phyloP scores from a whole-genome alignment of 2,329 filamentous ascomycete species.

The Parascedosporium putredinis region DNA sequence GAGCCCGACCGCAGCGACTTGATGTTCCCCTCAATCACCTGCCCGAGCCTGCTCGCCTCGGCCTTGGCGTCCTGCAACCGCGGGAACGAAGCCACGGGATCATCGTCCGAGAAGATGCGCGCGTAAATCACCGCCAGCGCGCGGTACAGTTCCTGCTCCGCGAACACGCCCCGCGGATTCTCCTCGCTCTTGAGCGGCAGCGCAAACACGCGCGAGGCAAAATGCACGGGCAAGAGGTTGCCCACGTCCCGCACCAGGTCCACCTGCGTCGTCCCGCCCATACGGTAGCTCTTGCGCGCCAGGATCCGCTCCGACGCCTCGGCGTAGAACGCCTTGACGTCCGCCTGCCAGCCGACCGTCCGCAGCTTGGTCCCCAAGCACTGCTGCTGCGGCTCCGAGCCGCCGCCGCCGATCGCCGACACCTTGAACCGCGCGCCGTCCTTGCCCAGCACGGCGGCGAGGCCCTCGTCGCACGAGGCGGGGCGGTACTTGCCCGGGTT shows the following conservation, averaged over 20 bases:
- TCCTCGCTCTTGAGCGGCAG: constrained; percentile 55
- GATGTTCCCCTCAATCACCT: constrained; percentile 53
- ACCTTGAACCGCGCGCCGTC: constrained; percentile 47
- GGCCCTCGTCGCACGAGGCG: constrained; percentile 53
- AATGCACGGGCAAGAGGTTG: constrained; percentile 56
- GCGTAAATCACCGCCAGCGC: constrained; percentile 56
- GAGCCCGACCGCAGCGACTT: constrained; percentile 42
- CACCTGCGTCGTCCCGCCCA: constrained; percentile 46
- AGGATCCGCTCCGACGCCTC: constrained; percentile 52
- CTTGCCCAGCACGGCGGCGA: constrained; percentile 50
- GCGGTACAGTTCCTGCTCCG: constrained; percentile 46
- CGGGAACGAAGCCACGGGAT: constrained; percentile 56
- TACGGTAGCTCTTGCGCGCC: constrained; percentile 51
- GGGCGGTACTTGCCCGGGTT: constrained; percentile 53
- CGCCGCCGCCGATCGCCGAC: too few relatives aligned
- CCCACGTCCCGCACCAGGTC: constrained; percentile 63
- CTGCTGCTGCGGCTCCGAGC: constrained; percentile 38
- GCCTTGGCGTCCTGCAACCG: constrained; percentile 48
- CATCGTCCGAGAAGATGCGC: constrained; percentile 54
- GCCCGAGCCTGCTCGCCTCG: constrained; percentile 47
- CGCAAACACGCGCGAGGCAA: constrained; percentile 52
- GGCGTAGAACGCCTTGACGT: constrained; percentile 58
- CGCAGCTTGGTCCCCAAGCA: constrained; percentile 49
- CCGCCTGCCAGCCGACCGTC: constrained; percentile 48
- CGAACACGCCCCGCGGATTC: constrained; percentile 48